Base-by-base conservation (phyloP, 176 grass and related monocot species). In the Musa itinerans region DNA sequence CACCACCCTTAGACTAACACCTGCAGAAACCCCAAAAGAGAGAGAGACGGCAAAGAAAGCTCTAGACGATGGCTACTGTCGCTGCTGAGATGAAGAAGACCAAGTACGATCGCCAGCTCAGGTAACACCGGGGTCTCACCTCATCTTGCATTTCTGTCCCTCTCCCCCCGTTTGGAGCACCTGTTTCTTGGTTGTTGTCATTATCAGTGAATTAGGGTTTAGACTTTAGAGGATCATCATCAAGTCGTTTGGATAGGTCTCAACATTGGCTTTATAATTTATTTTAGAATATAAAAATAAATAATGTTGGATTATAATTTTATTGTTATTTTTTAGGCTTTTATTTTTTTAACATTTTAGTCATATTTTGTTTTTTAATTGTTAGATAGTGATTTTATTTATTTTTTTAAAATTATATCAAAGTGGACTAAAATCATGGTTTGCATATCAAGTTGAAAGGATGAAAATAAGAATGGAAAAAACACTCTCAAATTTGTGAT, bases 101-200 rank as follows among this genome's bases (percentile, higher is more conserved):
- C 78, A 92, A 92, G 84, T 92, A 92, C 77, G 90, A 92, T 57
- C 81, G 90, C 64, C 86, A 92, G 78, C 86, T 92, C 73, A 92
- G 86, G 86, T 92, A 85, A 78, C 51, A 21, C 74, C 53, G 10
- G 43, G 24, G 26, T 1, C 65, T 9, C 14, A 12, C n/a, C 48
- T 23, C 50, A 13, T 43, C 61, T 79, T 1, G 58, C 24, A 27
- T 52, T 34, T 14, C n/a, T 69, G 19, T 26, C 68, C 1, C 9
- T 6, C 11, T 25, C 8, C 3, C 1, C 9, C 22, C 9, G 34
- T 52, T 49, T 23, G 43, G 58, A 74, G 24, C 43, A 53, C 76
- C 54, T 26, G 4, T 15, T 10, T 59, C n/a, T 76, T 9, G 19
- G 1, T 3, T 9, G 8, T 14, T 64, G 43, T 21, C 16, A 10